phyloP scores from a whole-genome alignment of 495 filamentous ascomycete species.

The Aspergillus cavernicola region DNA sequence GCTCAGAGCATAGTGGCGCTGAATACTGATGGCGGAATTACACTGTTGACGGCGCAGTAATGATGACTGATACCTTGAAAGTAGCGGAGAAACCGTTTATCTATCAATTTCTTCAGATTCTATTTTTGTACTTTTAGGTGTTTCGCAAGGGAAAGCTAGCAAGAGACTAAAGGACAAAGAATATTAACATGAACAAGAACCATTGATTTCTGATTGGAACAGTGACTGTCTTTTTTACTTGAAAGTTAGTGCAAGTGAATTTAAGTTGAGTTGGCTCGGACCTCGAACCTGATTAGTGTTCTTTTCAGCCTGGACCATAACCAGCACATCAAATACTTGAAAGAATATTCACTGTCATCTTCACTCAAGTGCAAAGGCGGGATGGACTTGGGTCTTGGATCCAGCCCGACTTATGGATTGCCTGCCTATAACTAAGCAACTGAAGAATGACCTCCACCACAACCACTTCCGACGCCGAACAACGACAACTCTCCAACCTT shows the following conservation, averaged over 20 bases:
- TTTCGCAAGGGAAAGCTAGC: conserved; percentile 3
- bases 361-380: conserved; percentile 1
- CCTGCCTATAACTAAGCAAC: conserved; percentile 13
- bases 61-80: conserved; percentile 36
- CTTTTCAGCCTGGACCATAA: too few relatives aligned
- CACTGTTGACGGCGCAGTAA: conserved; percentile 50
- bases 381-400: conserved; percentile 4
- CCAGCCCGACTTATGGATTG: neutral
- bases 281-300: neutral
- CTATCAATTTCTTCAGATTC: conserved; percentile 15
- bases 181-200: neutral
- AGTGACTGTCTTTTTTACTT: neutral
- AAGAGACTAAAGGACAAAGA: neutral
- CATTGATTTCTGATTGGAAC: too few relatives aligned
- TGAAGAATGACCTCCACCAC: conserved; percentile 10
- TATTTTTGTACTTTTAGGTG: conserved; percentile 21
- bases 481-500: neutral
- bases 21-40: conserved; percentile 69
- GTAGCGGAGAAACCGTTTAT: conserved; percentile 19
- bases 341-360: too few relatives aligned
- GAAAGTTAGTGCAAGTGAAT: too few relatives aligned
- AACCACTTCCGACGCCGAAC: conserved; percentile 1
- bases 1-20: conserved; percentile 73
- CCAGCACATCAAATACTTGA: too few relatives aligned
- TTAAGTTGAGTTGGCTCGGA: too few relatives aligned